Base-by-base conservation (phyloP, 176 grass and related monocot genomes). In the Coix lacrymajobi region DNA sequence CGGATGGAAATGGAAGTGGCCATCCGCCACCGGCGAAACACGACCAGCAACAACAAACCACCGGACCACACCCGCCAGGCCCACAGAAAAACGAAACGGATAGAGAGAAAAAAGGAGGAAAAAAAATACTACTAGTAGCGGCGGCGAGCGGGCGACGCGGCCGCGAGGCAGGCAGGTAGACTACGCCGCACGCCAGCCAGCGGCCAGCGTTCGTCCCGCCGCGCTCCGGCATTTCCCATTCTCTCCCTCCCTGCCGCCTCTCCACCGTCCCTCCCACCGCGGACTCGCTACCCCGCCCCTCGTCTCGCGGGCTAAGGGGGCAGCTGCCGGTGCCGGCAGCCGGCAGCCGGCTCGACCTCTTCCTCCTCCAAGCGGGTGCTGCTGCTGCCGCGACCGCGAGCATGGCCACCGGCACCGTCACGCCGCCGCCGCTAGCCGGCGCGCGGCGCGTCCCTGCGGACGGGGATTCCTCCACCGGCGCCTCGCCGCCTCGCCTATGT, bases 401-500 rank as follows among this genome's bases (percentile, higher is more conserved):
- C 44, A 90, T 90, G 88, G 66, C 73, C 29, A 82, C 78, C 37
- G 79, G 83, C n/a, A 52, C 65, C 66, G 66, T 86, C 66, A 80
- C 62, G 81, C 68, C 78, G 66, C 64, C 82, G 71, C 69, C 83
- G 16, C 34, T 85, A 22, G 30, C 83, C 22, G 79, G 65, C 14
- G 57, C 57, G 66, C 66, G 79, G 66, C 17, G 66, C 30, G 66
- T 36, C 46, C 82, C 72, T 26, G 73, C 34, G 56, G 66, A 22
- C 44, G 83, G 44, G 44, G 37, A 2, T 22, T 73, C 65, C 79
- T 82, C 66, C 79, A 51, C n/a, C 57, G 83, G 8, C 88, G 79
- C 11, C 29, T 86, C 28, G 88, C 88, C 12, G 73, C 88, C 22
- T 78, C 73, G 56, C 79, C 88, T 30, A 86, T 90, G 88, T 90